Evolutionary conservation across 1,139 yeast species (phyloP).

Genomic region (Geotrichum armillariae): DNA sequence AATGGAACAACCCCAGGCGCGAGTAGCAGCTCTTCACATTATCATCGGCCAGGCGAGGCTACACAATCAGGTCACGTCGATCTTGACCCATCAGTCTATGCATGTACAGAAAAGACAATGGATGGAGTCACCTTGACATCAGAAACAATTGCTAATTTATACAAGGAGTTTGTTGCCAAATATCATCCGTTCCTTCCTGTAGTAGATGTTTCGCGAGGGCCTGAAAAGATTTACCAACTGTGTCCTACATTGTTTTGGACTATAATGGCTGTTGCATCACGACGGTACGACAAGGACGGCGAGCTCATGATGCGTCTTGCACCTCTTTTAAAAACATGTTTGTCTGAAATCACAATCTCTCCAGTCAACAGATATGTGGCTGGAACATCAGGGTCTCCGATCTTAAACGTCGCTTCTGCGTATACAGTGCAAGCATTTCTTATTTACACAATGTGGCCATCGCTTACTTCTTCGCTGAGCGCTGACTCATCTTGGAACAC

Average conservation of each 20-base stretch:
- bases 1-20: slow-evolving; percentile 1
- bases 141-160: slow-evolving; percentile 63
- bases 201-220: slow-evolving; percentile 77
- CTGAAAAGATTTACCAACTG: slow-evolving; percentile 70
- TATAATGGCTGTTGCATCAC: slow-evolving; percentile 76
- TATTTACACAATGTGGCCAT: slow-evolving; percentile 92
- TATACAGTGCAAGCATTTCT: slow-evolving; percentile 92
- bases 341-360: slow-evolving; percentile 85
- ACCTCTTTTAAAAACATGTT: slow-evolving; percentile 67
- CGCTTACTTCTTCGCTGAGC: slow-evolving; percentile 86
- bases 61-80: slow-evolving; percentile 9
- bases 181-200: slow-evolving; percentile 89
- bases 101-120: slow-evolving; percentile 64
- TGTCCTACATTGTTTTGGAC: slow-evolving; percentile 96
- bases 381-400: slow-evolving; percentile 63
- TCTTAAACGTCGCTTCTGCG: slow-evolving; percentile 83
- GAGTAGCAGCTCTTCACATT: not conserved
- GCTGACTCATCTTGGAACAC: slow-evolving; percentile 97
- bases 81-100: not conserved
- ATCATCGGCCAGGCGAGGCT: slow-evolving; percentile 7
- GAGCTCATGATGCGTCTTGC: slow-evolving; percentile 54
- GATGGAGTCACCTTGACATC: slow-evolving; percentile 64
- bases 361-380: slow-evolving; percentile 72
- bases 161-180: slow-evolving; percentile 63
- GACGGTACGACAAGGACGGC: slow-evolving; percentile 52